Evolutionary conservation across 2,329 filamentous ascomycete species (phyloP).

Genomic region (Phyllosticta citriasiana): DNA sequence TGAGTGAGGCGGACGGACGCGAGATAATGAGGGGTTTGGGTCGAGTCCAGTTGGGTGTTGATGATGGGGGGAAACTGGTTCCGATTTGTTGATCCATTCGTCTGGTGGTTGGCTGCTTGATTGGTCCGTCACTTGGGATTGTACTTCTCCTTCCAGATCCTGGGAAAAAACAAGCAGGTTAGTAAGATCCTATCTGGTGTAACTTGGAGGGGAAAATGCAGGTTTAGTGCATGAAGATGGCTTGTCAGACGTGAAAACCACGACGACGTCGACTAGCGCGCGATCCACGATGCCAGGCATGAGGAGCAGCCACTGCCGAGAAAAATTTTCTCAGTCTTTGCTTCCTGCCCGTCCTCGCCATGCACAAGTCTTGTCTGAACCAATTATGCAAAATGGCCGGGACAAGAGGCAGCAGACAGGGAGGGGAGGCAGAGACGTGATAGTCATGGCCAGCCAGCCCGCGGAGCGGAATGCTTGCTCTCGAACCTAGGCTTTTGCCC

Average conservation of each 20-base stretch:
- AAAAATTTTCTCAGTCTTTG: background rate
- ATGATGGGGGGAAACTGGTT: background rate
- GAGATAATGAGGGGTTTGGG: background rate
- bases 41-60: background rate
- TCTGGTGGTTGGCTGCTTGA: background rate
- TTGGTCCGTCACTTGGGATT: conserved; percentile 35
- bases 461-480: background rate
- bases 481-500: background rate
- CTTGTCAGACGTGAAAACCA: background rate
- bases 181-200: background rate
- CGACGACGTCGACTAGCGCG: background rate
- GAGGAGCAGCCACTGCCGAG: background rate
- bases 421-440: background rate
- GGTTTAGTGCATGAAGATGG: background rate
- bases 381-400: background rate
- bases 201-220: background rate
- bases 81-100: background rate
- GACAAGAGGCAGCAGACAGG: background rate
- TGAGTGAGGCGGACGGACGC: background rate
- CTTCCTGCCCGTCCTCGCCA: background rate
- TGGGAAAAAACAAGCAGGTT: conserved; percentile 29
- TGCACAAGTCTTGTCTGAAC: background rate
- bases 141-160: conserved; percentile 99
- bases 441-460: background rate
- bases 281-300: background rate